Base-by-base conservation (phyloP, 1,284 basidiomycete genomes). In the Abortiporus biennis region DNA sequence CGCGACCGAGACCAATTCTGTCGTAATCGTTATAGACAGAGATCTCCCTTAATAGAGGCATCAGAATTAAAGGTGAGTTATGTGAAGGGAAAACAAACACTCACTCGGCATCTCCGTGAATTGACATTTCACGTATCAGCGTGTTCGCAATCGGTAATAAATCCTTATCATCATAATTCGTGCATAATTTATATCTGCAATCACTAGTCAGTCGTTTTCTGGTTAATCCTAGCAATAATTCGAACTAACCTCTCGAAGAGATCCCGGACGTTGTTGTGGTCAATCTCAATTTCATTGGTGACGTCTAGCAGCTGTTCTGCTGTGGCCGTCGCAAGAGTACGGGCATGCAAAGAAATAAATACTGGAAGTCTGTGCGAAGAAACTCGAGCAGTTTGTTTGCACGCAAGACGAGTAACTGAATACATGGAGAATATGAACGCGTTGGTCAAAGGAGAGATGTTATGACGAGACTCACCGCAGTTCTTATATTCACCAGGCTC, bases 31-130 rank as follows among this genome's bases (percentile, higher is more conserved):
- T 55, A 42, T 58, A 58, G 25, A 58, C 47, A 30, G 53, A 52
- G 19, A 52, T 34, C 27, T 55, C 53, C 42, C n/a, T n/a, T n/a
- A n/a, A 47, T 51, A 30, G 3, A n/a, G 6, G 8, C 15, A 15
- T 5, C 19, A 11, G 16, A 8, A 29, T 5, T 13, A 19, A 16
- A 5, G 8, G 23, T 6, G 13, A 16, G n/a, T 11, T 13, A n/a
- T 9, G 3, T 13, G 3, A 36, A 27, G 2, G n/a, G 8, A 4
- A 47, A 49, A 19, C 29, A 50, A n/a, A n/a, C n/a, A 48, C n/a
- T n/a, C n/a, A n/a, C n/a, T 55, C 55, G n/a, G 56, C 56, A 29
- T 58, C 52, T 44, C 54, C 46, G 49, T 58, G 56, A 33, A 58
- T 40, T 35, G 49, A 45, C 51, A 58, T 56, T 50, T 57, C 55